Evolutionary conservation across 2,329 filamentous ascomycete species (phyloP), one percentile per base, ranked within the genome.

Genomic region (Didymella keratinophila): DNA sequence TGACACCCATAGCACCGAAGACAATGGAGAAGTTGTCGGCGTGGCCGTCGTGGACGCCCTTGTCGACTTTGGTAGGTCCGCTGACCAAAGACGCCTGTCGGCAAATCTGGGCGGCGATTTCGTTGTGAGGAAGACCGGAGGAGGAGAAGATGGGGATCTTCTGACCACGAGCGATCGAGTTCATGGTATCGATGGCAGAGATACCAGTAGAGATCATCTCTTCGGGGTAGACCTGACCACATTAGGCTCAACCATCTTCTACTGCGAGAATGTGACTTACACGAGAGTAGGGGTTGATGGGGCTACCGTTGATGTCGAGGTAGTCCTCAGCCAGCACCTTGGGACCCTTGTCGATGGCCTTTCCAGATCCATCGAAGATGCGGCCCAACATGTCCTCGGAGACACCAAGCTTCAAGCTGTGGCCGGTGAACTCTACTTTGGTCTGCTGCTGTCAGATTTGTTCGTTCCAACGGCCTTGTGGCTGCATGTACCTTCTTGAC

Each of bases 131-230:
- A 59, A 99, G 87, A 93, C 95, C 95, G 61, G 95, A 89, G 53
- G 95, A 93, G 25, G 95, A 99, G 87, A 99, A 99, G 74, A 99
- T 99, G 71, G 96, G 95, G 67, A 99, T 99, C 86, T 99, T 99
- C 80, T 99, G 95, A 63, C 95, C 95, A 87, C 95, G 93, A 66
- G 96, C 95, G 79, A 98, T 96, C 49, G 83, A 85, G 78, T 85
- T 85, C 94, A 98, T 98, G 62, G 93, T 97, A 78, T 98, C 94
- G 74, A 99, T 98, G 76, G 95, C 93, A 63, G 94, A 98, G 79
- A 99, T 99, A 88, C 95, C 95, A 46, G 95, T 99, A 34, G 94
- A 95, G 74, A 99, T 98, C 94, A 99, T 99, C 82, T 99, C 96
- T 83, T 99, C 95, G 74, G 95, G 95, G 78, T 99, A 99, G 69